Evolutionary conservation across 306 rosid species (phyloP).

Genomic region (Acacia crassicarpa): DNA sequence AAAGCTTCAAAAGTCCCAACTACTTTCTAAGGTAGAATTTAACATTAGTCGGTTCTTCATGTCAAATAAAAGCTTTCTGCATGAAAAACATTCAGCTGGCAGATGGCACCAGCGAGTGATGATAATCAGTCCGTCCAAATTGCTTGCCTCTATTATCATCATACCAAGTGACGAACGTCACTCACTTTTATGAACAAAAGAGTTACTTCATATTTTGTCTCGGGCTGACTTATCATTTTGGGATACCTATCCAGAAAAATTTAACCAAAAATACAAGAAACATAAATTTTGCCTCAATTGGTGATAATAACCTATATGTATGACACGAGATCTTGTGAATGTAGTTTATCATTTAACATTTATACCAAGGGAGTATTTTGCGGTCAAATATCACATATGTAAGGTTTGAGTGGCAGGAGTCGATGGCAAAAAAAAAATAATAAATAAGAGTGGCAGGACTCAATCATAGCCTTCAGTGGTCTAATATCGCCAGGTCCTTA

Average conservation of each 20-base stretch:
- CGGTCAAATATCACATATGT: background rate
- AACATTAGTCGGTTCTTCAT: background rate
- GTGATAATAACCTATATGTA: background rate
- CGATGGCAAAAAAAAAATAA: background rate
- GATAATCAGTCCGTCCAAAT: background rate
- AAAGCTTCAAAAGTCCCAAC: background rate
- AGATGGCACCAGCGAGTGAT: background rate
- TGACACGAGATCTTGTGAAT: background rate
- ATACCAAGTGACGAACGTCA: background rate
- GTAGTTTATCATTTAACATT: background rate
- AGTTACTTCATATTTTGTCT: background rate
- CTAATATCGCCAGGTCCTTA: conserved; percentile 5
- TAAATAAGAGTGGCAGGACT: background rate
- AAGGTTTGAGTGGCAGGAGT: conserved; percentile 15
- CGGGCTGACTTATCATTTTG: background rate
- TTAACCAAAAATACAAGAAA: background rate
- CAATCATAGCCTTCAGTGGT: background rate
- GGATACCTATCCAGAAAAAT: background rate
- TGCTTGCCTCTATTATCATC: background rate
- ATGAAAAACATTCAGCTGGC: background rate
- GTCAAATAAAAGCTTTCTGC: background rate
- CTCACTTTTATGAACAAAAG: background rate
- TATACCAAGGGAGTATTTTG: conserved; percentile 10
- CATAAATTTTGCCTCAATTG: background rate
- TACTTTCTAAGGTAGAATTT: background rate